A percentile compares a stretch with the other conserved stretches of the same genome.
Conservation (phyloP, 345 rosid genomes). For the Eucalyptus polybractea region DNA sequence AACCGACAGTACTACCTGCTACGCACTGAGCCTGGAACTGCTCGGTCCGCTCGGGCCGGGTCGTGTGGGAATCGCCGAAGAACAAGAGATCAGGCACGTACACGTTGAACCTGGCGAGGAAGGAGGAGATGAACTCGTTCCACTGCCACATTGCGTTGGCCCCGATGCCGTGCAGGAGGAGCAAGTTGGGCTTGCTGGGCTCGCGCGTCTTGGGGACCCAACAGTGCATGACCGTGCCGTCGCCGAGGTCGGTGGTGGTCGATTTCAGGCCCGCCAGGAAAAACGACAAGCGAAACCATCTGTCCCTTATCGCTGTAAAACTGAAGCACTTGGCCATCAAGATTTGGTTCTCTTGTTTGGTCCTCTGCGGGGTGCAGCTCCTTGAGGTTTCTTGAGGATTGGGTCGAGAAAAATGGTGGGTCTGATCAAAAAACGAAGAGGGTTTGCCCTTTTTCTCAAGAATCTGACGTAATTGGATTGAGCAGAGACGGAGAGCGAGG, state of each 20-base stretch:
- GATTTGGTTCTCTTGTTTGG: not conserved
- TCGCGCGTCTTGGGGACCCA: not conserved
- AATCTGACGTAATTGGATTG: not conserved
- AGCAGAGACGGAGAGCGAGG: not conserved
- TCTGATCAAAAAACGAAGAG: not conserved
- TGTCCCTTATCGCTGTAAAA: constrained; percentile 50
- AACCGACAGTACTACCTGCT: not conserved
- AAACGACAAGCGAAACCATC: constrained; percentile 46
- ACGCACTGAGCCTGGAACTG: constrained; percentile 2
- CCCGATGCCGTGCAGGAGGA: constrained; percentile 7
- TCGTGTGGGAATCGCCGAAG: constrained; percentile 10
- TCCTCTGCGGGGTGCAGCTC: not conserved
- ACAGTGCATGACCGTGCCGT: constrained; percentile 2
- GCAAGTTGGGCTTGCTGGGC: not conserved
- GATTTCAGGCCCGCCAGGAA: constrained; percentile 45
- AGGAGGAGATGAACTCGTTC: not conserved
- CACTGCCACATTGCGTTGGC: constrained; percentile 9
- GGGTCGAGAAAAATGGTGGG: not conserved
- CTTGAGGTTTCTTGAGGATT: not conserved
- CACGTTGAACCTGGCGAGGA: not conserved
- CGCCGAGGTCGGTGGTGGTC: constrained; percentile 4
- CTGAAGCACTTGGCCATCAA: constrained; percentile 35
- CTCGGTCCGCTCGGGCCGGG: not conserved
- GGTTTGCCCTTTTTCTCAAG: not conserved
- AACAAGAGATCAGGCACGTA: constrained; percentile 8